A percentile compares a stretch with the other conserved stretches of the same genome.
phyloP scores from a whole-genome alignment of 1,139 yeast species.

The Yamadazyma dendronema region DNA sequence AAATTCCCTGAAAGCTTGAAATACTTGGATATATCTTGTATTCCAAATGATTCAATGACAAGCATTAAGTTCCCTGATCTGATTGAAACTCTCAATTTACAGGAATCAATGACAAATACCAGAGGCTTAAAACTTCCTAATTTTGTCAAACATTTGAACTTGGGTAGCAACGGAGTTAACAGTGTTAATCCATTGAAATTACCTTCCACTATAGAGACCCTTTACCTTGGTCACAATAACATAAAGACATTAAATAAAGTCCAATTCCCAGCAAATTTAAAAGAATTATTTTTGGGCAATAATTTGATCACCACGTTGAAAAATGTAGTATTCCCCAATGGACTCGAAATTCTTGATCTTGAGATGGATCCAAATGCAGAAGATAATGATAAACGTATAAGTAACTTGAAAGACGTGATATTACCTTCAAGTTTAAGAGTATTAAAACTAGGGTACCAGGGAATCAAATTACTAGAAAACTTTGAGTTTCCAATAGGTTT shows the following conservation, averaged over 20 bases:
- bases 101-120: constrained; percentile 47
- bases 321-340: constrained; percentile 41
- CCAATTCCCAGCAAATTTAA: constrained; percentile 35
- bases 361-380: constrained; percentile 44
- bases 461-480: constrained; percentile 38
- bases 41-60: constrained; percentile 50
- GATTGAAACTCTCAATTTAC: constrained; percentile 36
- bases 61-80: constrained; percentile 47
- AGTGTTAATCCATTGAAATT: constrained; percentile 47
- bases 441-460: constrained; percentile 40
- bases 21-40: constrained; percentile 39
- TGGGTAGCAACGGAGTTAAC: constrained; percentile 45
- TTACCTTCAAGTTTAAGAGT: constrained; percentile 38
- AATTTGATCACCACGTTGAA: constrained; percentile 45
- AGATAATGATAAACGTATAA: constrained; percentile 43
- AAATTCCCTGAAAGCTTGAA: constrained; percentile 39
- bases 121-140: constrained; percentile 45
- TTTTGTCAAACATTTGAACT: constrained; percentile 27
- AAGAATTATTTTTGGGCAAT: constrained; percentile 41
- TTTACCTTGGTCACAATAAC: constrained; percentile 40
- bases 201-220: constrained; percentile 38
- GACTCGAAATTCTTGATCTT: constrained; percentile 39
- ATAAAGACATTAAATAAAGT: constrained; percentile 48
- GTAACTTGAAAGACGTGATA: constrained; percentile 43
- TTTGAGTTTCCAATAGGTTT: constrained; percentile 39